A percentile compares a stretch with the other conserved stretches of the same genome.
phyloP scores from a whole-genome alignment of 2,329 filamentous ascomycete species.

The Fusarium floridanum region DNA sequence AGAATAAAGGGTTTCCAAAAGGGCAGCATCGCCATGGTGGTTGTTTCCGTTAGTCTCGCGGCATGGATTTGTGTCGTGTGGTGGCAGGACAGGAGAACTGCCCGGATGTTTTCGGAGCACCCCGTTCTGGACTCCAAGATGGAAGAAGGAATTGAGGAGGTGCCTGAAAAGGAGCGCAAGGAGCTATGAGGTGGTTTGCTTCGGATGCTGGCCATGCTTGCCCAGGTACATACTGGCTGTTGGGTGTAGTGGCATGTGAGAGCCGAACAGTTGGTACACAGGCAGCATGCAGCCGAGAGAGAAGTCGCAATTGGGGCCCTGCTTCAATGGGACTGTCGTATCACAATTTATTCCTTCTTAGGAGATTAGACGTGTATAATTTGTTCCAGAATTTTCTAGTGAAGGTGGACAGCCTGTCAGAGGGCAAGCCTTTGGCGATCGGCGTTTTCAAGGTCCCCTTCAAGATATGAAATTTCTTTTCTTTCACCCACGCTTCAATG shows the following conservation, averaged over 20 bases:
- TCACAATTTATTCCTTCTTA: too few relatives aligned
- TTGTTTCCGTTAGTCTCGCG: constrained; percentile 23
- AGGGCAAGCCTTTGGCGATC: too few relatives aligned
- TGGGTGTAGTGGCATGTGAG: too few relatives aligned
- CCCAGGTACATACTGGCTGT: neutral
- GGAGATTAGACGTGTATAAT: too few relatives aligned
- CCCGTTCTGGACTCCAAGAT: constrained; percentile 6
- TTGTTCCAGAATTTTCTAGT: too few relatives aligned
- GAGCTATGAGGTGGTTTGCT: neutral
- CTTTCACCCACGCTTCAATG: too few relatives aligned
- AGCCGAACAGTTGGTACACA: neutral
- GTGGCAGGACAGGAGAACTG: constrained; percentile 34
- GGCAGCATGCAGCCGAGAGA: too few relatives aligned
- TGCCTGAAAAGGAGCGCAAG: neutral
- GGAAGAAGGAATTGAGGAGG: neutral
- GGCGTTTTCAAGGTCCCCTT: too few relatives aligned
- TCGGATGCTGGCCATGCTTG: neutral
- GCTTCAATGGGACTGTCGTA: too few relatives aligned
- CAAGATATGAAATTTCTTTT: too few relatives aligned
- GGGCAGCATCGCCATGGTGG: constrained; percentile 53
- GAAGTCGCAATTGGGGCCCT: too few relatives aligned
- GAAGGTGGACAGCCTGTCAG: too few relatives aligned
- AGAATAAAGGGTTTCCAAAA: constrained; percentile 40
- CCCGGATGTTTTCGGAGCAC: constrained; percentile 7
- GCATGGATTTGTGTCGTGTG: constrained; percentile 25